Conservation (phyloP, 257 asterid genomes). For the Vinca minor region DNA sequence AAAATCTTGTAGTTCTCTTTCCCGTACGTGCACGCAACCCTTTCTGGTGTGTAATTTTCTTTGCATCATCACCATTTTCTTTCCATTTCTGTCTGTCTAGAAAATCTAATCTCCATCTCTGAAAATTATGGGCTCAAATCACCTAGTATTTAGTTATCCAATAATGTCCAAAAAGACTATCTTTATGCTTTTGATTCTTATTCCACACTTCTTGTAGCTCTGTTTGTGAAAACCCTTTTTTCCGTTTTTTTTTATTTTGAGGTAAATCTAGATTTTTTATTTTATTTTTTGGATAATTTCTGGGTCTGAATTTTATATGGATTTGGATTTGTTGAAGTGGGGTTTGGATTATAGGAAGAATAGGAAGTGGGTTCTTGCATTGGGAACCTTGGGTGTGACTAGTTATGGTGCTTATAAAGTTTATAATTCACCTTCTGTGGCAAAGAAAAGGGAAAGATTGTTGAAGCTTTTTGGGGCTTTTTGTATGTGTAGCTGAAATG, state of each 20-base stretch:
- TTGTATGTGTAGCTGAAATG: conserved; percentile 41
- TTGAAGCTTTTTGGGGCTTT: conserved; percentile 34
- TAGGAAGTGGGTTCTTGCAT: conserved; percentile 36
- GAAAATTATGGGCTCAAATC: neutral
- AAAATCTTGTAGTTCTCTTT: neutral
- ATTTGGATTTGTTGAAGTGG: conserved; percentile 24
- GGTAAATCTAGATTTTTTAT: neutral
- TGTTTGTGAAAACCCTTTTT: no score
- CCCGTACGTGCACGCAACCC: conserved; percentile 8
- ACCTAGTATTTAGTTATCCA: neutral
- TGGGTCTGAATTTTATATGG: conserved; percentile 26
- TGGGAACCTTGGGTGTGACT: conserved; percentile 48
- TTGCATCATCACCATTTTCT: neutral
- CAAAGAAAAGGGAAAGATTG: conserved; percentile 39
- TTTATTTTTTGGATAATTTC: neutral
- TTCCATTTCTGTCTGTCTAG: neutral
- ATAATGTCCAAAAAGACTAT: neutral
- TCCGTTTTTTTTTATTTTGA: neutral
- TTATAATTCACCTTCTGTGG: conserved; percentile 46
- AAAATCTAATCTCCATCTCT: neutral
- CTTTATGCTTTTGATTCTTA: conserved; percentile 7
- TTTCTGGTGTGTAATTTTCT: conserved; percentile 6
- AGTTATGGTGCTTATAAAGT: conserved; percentile 45
- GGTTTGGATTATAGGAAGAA: conserved; percentile 29
- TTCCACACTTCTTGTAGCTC: neutral